Conservation (phyloP, 2,329 filamentous ascomycete species). For the Xylaria sp. region DNA sequence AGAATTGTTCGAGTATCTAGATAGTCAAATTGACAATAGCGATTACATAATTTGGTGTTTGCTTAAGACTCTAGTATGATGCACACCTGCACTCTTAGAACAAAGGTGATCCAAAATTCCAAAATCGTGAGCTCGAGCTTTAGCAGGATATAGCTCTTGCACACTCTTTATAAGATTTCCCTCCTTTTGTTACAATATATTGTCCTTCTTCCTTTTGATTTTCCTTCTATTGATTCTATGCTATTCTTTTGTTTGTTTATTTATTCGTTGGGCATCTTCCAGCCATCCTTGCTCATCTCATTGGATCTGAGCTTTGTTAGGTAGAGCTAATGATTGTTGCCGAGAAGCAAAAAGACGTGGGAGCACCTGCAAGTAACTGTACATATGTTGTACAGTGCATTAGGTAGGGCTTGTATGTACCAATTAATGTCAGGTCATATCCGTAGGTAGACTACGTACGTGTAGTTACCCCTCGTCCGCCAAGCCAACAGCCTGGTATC, state of each 20-base stretch:
- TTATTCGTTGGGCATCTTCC: slow-evolving; percentile 22
- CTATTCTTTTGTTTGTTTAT: slow-evolving; percentile 4
- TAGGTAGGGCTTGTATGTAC: slow-evolving; percentile 14
- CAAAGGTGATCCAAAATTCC: no score
- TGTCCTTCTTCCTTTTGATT: background rate
- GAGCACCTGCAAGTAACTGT: slow-evolving; percentile 29
- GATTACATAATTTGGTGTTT: slow-evolving; percentile 8
- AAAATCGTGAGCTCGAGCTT: no score
- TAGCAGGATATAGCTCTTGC: slow-evolving; percentile 52
- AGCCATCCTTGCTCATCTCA: background rate
- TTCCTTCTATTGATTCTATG: background rate
- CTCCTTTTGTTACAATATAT: background rate
- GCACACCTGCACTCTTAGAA: no score
- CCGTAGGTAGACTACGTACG: no score
- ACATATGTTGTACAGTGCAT: slow-evolving; percentile 36
- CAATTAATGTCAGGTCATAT: slow-evolving; percentile 12
- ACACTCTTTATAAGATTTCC: slow-evolving; percentile 48
- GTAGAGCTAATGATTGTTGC: slow-evolving; percentile 18
- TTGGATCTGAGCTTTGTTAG: slow-evolving; percentile 20
- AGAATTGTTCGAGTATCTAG: background rate
- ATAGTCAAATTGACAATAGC: no score
- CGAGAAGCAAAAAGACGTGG: background rate
- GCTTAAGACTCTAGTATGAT: no score
- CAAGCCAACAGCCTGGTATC: slow-evolving; percentile 25
- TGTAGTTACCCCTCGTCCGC: slow-evolving; percentile 37